Base-by-base conservation (phyloP, 108 stramenopile species). In the Schizochytrium sp. region DNA sequence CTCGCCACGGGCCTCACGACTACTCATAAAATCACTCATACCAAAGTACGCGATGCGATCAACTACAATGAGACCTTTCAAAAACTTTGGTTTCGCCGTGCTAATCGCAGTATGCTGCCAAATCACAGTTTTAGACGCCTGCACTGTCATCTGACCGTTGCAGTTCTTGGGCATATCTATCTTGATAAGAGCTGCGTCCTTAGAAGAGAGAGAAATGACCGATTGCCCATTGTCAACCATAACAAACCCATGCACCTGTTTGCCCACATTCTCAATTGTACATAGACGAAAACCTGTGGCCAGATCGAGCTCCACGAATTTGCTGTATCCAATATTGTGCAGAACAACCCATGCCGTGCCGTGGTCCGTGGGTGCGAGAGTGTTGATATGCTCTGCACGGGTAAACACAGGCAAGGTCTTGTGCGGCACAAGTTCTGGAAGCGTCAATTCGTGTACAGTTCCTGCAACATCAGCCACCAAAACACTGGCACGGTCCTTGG, bases 271-370 rank as follows among this genome's bases (percentile, higher is more conserved):
- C 47, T 49, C 47, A 19, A 83, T 7, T 7, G 47, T 55, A 28
- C 76, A 83, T 10, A 83, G 10, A 5, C 76, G 5, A 42, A 19
- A 49, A 40, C 76, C 76, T 8, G 76, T 19, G 8, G 76, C 19
- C 7, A 83, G 47, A 42, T 83, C 76, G 5, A 83, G 47, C n/a
- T 83, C 50, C 13, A 55, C 76, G 5, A 83, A n/a, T 28, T 83
- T 83, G 76, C 76, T 83, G 10, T 47, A 53, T 47, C 76, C 76
- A n/a, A 83, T 38, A 55, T 83, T 83, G 53, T 83, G 76, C 47
- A 83, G 3, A 10, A 83, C 53, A 53, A 55, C 28, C 76, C 76
- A 83, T 5, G 53, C 76, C 5, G 76, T 83, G 76, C 76, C 76
- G 53, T 83, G 76, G 47, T 83, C 53, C 17, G 50, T 83, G 47